phyloP scores from a whole-genome alignment of 1,139 yeast species.

The Hemisphaericaspora subhashii region DNA sequence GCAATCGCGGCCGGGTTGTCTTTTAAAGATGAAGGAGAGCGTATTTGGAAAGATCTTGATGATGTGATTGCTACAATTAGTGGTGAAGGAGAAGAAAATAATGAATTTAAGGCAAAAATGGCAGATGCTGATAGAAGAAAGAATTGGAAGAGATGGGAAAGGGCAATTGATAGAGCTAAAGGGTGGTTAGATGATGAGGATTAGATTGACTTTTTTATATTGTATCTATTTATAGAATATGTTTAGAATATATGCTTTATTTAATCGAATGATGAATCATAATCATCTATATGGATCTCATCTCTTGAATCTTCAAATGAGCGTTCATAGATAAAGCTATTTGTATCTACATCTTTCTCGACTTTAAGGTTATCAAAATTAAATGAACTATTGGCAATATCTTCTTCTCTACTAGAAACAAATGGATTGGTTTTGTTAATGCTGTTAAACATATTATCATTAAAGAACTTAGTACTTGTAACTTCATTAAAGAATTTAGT shows the following conservation, averaged over 20 bases:
- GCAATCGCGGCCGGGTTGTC: slow-evolving; percentile 94
- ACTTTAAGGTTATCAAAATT: slow-evolving; percentile 24
- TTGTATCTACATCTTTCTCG: slow-evolving; percentile 7
- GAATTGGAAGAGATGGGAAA: slow-evolving; percentile 78
- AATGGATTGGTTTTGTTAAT: slow-evolving; percentile 6
- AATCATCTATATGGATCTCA: slow-evolving; percentile 16
- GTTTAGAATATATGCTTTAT: not conserved
- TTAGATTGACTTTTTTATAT: slow-evolving; percentile 7
- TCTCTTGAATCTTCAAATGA: slow-evolving; percentile 11
- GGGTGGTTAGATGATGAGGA: slow-evolving; percentile 67
- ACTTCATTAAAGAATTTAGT: slow-evolving; percentile 22
- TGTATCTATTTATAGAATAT: slow-evolving; percentile 2
- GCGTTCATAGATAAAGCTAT: slow-evolving; percentile 11
- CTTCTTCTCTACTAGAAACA: slow-evolving; percentile 10
- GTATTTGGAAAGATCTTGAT: slow-evolving; percentile 73
- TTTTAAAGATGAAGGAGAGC: slow-evolving; percentile 52
- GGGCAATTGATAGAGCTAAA: slow-evolving; percentile 71
- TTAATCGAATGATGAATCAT: slow-evolving; percentile 13
- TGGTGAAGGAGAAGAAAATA: slow-evolving; percentile 30
- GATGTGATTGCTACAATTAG: slow-evolving; percentile 50
- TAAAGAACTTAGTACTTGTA: slow-evolving; percentile 13
- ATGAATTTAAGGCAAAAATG: slow-evolving; percentile 57
- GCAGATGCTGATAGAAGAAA: slow-evolving; percentile 61
- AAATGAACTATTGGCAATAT: slow-evolving; percentile 27
- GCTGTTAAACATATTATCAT: slow-evolving; percentile 5